A percentile compares a stretch with the other conserved stretches of the same genome.
These are phyloP conservation scores for Annulohypoxylon stygium DNA, from an alignment of 495 filamentous ascomycete genomes.

Conservation along the genomic window DNA sequence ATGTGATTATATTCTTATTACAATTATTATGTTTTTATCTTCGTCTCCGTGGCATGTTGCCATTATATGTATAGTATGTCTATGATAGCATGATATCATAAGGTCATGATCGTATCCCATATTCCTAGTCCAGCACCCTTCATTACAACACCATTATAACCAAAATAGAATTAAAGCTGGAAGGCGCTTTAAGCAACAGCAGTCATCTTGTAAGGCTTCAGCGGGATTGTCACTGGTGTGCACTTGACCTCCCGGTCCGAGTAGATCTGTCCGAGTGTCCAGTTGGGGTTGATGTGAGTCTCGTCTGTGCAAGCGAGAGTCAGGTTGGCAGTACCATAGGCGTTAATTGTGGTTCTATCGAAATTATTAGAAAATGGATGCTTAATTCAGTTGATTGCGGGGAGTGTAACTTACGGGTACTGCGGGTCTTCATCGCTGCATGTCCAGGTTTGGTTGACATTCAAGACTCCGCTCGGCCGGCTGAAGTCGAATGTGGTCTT, in stretches of 20 bases:
- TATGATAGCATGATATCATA: slow-evolving; percentile 33
- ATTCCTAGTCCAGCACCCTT: not conserved
- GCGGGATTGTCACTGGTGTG: slow-evolving; percentile 42
- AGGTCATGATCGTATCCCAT: slow-evolving; percentile 30
- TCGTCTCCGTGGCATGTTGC: slow-evolving; percentile 26
- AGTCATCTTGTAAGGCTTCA: slow-evolving; percentile 52
- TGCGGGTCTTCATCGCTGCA: slow-evolving; percentile 55
- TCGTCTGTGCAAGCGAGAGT: slow-evolving; percentile 54
- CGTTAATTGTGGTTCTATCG: slow-evolving; percentile 55
- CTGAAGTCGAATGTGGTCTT: slow-evolving; percentile 55
- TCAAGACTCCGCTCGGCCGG: slow-evolving; percentile 48
- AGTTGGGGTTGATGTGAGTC: slow-evolving; percentile 56
- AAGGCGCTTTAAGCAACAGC: slow-evolving; percentile 52
- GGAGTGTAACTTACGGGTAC: slow-evolving; percentile 53
- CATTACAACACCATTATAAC: not conserved
- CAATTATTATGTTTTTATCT: slow-evolving; percentile 19
- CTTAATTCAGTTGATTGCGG: not conserved
- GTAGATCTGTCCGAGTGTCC: slow-evolving; percentile 58
- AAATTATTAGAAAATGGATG: slow-evolving; percentile 21
- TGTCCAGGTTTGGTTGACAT: slow-evolving; percentile 60
- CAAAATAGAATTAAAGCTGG: not conserved
- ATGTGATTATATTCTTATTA: slow-evolving; percentile 31
- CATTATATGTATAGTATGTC: slow-evolving; percentile 21
- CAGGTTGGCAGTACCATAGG: slow-evolving; percentile 51
- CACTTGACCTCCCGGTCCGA: slow-evolving; percentile 54